phyloP scores from a whole-genome alignment of 768 basidiomycete genomes.

The Tremella fuciformis region DNA sequence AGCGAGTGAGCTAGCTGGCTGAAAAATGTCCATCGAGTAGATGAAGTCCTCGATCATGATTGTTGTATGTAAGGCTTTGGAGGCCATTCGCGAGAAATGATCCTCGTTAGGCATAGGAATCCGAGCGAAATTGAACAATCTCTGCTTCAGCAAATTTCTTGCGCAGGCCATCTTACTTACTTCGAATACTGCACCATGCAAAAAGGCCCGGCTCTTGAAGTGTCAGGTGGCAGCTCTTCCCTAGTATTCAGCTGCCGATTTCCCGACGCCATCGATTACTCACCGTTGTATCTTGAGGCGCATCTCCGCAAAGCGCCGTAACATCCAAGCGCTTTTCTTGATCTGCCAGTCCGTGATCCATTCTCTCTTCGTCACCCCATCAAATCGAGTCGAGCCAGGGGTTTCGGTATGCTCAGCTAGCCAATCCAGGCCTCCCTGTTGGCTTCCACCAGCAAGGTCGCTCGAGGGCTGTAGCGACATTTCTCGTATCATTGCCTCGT shows the following conservation, averaged over 20 bases:
- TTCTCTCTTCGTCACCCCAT: slow-evolving; percentile 33
- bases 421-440: slow-evolving; percentile 36
- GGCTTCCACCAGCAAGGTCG: slow-evolving; percentile 14
- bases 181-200: slow-evolving; percentile 55
- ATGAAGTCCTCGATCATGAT: slow-evolving; percentile 74
- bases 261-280: slow-evolving; percentile 38
- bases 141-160: slow-evolving; percentile 18
- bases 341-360: slow-evolving; percentile 76
- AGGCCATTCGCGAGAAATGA: slow-evolving; percentile 57
- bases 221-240: slow-evolving; percentile 67
- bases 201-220: slow-evolving; percentile 66
- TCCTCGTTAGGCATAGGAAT: slow-evolving; percentile 70
- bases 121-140: slow-evolving; percentile 70
- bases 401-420: slow-evolving; percentile 16
- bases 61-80: slow-evolving; percentile 61
- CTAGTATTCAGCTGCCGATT: slow-evolving; percentile 52
- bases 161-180: slow-evolving; percentile 32
- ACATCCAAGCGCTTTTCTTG: slow-evolving; percentile 75
- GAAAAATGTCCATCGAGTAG: slow-evolving; percentile 70
- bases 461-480: slow-evolving; percentile 19
- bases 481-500: not conserved
- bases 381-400: slow-evolving; percentile 11
- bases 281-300: slow-evolving; percentile 61
- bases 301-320: slow-evolving; percentile 34
- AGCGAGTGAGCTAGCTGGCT: slow-evolving; percentile 29